Conservation (phyloP, 2,329 filamentous ascomycete genomes). For the Fusarium aywerte region DNA sequence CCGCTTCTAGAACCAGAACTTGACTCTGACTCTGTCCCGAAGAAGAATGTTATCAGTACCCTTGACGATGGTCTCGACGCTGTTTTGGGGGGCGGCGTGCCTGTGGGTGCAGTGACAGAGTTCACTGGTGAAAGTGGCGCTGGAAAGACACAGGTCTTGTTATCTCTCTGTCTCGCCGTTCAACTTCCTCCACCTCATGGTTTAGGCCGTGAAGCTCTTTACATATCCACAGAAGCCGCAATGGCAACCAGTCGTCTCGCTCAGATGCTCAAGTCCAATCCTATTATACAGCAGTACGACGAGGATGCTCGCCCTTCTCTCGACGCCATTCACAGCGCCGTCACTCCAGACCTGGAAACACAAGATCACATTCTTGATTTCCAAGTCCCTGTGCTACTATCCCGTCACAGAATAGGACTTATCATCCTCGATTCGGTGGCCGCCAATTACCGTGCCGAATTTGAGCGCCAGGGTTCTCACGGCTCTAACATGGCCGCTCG, state of each 20-base stretch:
- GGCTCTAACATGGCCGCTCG: conserved; percentile 76
- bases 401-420: conserved; percentile 80
- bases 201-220: conserved; percentile 79
- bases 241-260: conserved; percentile 83
- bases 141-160: conserved; percentile 94
- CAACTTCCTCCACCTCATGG: conserved; percentile 82
- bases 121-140: conserved; percentile 92
- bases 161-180: conserved; percentile 83
- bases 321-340: conserved; percentile 80
- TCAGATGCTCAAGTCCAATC: conserved; percentile 79
- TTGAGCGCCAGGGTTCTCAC: conserved; percentile 67
- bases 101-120: conserved; percentile 84
- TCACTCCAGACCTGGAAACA: conserved; percentile 88
- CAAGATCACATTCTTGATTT: conserved; percentile 96
- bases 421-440: conserved; percentile 91
- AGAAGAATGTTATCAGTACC: conserved; percentile 72
- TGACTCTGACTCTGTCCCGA: conserved; percentile 5
- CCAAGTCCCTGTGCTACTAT: conserved; percentile 87
- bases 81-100: conserved; percentile 80
- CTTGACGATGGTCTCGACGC: conserved; percentile 78
- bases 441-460: conserved; percentile 94
- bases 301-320: conserved; percentile 66
- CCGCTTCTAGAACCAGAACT: conserved; percentile 35
- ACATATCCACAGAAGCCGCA: conserved; percentile 92
- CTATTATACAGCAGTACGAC: conserved; percentile 59